These are phyloP conservation scores for Strobilomyces echinocephalus DNA, from an alignment of 768 basidiomycete species.

Conservation along the genomic window DNA sequence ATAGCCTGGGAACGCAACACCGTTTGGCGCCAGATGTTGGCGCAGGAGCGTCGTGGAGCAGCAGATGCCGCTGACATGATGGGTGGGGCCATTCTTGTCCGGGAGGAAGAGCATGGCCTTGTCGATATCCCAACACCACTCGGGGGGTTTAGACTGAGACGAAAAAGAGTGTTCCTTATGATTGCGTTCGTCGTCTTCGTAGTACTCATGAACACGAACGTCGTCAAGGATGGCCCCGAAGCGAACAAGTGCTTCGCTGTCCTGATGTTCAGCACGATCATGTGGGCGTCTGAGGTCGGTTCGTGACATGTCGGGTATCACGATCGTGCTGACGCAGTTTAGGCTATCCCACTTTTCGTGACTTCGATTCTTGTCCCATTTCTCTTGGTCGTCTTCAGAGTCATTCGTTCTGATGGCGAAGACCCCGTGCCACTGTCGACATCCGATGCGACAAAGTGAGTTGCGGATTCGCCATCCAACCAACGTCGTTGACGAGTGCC, in stretches of 20 bases:
- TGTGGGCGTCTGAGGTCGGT: slow-evolving; percentile 93
- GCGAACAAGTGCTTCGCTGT: too few relatives aligned
- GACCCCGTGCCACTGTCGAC: too few relatives aligned
- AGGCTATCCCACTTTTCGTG: too few relatives aligned
- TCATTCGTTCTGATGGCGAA: slow-evolving; percentile 52
- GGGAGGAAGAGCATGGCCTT: slow-evolving; percentile 34
- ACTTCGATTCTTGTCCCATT: slow-evolving; percentile 73
- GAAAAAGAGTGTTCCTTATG: slow-evolving; percentile 53
- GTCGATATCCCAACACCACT: slow-evolving; percentile 56
- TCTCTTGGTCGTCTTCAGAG: slow-evolving; percentile 77
- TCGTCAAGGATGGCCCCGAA: too few relatives aligned
- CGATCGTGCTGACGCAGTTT: too few relatives aligned
- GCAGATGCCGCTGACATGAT: slow-evolving; percentile 30
- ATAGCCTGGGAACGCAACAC: slow-evolving; percentile 98
- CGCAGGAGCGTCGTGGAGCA: slow-evolving; percentile 61
- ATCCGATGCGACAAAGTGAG: too few relatives aligned
- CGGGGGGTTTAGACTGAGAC: slow-evolving; percentile 62
- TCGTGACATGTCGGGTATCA: too few relatives aligned
- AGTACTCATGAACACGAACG: slow-evolving; percentile 2
- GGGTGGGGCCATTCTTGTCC: slow-evolving; percentile 46
- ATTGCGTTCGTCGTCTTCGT: slow-evolving; percentile 57
- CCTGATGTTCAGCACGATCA: slow-evolving; percentile 67
- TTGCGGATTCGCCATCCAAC: too few relatives aligned
- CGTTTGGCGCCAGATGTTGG: slow-evolving; percentile 95
- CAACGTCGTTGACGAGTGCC: too few relatives aligned